Evolutionary conservation across 2,329 filamentous ascomycete species (phyloP).

Genomic region (Pseudogymnoascus sp.): DNA sequence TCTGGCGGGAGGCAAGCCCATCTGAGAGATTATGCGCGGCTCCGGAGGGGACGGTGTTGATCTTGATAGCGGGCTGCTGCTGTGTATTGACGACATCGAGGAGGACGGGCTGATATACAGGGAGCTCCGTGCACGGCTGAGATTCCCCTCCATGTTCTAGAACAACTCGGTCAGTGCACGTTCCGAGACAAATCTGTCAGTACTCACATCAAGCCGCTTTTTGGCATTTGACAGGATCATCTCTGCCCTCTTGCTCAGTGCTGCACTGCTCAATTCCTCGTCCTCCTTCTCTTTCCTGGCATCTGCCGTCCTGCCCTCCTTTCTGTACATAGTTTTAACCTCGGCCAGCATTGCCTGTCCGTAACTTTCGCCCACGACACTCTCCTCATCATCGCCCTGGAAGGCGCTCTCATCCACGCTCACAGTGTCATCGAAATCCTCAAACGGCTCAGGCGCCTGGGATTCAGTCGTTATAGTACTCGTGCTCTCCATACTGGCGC

Average conservation of each 20-base stretch:
- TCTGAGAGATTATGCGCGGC: constrained; percentile 14
- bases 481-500: constrained; percentile 50
- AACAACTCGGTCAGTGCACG: constrained; percentile 5
- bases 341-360: constrained; percentile 24
- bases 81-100: constrained; percentile 38
- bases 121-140: constrained; percentile 67
- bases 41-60: constrained; percentile 25
- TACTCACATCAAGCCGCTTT: constrained; percentile 70
- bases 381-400: constrained; percentile 60
- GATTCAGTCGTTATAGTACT: constrained; percentile 50
- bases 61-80: constrained; percentile 30
- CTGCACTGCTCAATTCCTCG: constrained; percentile 62
- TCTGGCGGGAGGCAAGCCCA: constrained; percentile 19
- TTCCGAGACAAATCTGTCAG: not conserved
- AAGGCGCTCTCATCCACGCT: constrained; percentile 59
- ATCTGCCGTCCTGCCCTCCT: constrained; percentile 24
- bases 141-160: constrained; percentile 88
- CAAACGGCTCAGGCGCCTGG: constrained; percentile 40
- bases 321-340: constrained; percentile 19
- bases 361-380: constrained; percentile 36
- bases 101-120: constrained; percentile 45
- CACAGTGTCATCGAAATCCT: constrained; percentile 52
- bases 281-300: constrained; percentile 31
- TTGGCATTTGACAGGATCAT: constrained; percentile 91
- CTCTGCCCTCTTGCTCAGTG: constrained; percentile 75